Evolutionary conservation across 352 stramenopile genomes (phyloP), one percentile per base, ranked within the genome.

Genomic region (Globisporangium cystogenes): DNA sequence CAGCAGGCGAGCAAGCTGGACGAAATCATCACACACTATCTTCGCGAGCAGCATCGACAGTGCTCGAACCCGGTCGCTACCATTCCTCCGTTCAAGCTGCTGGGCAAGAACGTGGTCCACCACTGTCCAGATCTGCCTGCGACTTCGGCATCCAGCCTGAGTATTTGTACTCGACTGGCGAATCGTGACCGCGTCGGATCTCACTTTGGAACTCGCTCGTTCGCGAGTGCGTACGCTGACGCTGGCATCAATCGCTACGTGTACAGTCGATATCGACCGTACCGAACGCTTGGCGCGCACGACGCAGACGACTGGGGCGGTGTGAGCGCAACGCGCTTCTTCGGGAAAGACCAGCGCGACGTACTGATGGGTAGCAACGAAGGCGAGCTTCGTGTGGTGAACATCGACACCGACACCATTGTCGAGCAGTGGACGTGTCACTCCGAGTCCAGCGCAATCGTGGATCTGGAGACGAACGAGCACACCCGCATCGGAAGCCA

Each of bases 41-140:
- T 95, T 20, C 76, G 85, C 51, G 84, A 95, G 43, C 87, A 96
- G 58, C 87, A 96, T 56, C 83, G 87, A 7, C 86, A 93, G 51
- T 96, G 87, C 48, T 55, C 80, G 0, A 92, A 95, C 39, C 87
- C 87, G 27, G 79, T 96, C 15, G 87, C 85, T 16, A 92, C 87
- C 1, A 78, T 96, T 1, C 87, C 87, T 0, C 84, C 85, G 18
- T 93, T 96, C 62, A 87, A 90, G 37, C 52, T 96, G 18, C 50
- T 90, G 7, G 77, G 73, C 4, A 65, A 70, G 35, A 62, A 70
- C 21, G 65, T 74, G 1, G 55, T 72, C 7, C 87, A 96, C 60
- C 74, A 68, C 4, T 96, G 87, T 36, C 86, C 87, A 1, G 84
- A 91, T 65, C 74, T 68, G n/a, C 67, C 66, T 15, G 59, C 61